Percentiles rank a stretch among this genome's conserved stretches.
Evolutionary conservation across 1,284 basidiomycete genomes (phyloP).

Genomic region (Leccinum variabile): DNA sequence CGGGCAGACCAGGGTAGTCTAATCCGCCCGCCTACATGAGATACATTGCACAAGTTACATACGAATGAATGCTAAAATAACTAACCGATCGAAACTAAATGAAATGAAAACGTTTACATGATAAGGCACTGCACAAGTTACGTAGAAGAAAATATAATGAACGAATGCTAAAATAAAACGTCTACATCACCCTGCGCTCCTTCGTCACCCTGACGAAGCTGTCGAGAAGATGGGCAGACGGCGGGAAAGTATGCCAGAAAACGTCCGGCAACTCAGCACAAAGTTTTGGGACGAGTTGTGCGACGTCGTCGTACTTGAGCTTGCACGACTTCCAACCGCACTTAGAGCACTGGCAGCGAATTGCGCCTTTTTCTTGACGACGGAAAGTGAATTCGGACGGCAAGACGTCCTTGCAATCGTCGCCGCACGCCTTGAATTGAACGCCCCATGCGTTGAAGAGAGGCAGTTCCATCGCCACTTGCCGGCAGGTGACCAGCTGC

Average conservation of each 20-base stretch:
- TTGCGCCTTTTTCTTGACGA: not conserved
- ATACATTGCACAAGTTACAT: too few relatives aligned
- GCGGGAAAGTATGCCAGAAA: not conserved
- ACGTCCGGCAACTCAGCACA: not conserved
- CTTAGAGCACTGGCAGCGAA: not conserved
- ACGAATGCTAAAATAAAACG: too few relatives aligned
- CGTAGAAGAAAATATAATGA: too few relatives aligned
- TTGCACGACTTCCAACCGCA: not conserved
- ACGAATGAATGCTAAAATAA: too few relatives aligned
- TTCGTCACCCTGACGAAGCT: not conserved
- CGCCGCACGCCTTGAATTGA: not conserved
- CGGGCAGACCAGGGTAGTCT: too few relatives aligned
- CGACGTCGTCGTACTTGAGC: not conserved
- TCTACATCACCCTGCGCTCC: too few relatives aligned
- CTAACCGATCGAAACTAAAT: too few relatives aligned
- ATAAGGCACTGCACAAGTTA: too few relatives aligned
- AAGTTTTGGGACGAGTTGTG: not conserved
- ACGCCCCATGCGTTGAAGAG: not conserved
- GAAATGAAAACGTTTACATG: too few relatives aligned
- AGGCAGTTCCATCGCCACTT: not conserved
- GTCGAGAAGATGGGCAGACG: not conserved
- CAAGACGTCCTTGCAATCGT: not conserved
- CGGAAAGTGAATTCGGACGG: not conserved
- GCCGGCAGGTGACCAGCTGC: not conserved
- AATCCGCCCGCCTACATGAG: too few relatives aligned